A percentile compares a stretch with the other conserved stretches of the same genome.
phyloP scores from a whole-genome alignment of 768 basidiomycete genomes.

The Mrakia frigida region DNA sequence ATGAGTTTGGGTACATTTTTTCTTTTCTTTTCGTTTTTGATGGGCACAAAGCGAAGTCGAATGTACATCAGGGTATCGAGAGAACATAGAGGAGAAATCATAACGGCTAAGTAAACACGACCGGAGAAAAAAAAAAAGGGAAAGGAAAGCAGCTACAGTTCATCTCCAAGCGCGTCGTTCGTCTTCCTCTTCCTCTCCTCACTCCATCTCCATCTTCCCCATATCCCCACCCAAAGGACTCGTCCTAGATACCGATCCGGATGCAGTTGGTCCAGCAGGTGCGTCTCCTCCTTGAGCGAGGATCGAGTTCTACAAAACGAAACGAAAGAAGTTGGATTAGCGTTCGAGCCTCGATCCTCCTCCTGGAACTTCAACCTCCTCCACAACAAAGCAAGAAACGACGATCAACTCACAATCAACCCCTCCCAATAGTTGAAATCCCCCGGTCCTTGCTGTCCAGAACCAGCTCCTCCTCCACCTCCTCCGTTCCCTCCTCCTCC shows the following conservation, averaged over 20 bases:
- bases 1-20: too few relatives aligned
- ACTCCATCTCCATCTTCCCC: neutral
- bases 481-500: neutral
- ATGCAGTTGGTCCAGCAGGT: neutral
- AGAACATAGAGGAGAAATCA: too few relatives aligned
- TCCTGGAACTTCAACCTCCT: rapidly evolving
- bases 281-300: slow-evolving; percentile 25
- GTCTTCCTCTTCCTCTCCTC: neutral
- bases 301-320: slow-evolving; percentile 20
- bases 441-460: neutral
- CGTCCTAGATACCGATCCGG: neutral
- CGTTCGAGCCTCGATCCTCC: neutral
- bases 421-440: slow-evolving; percentile 24
- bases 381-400: too few relatives aligned
- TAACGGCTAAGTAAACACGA: too few relatives aligned
- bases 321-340: neutral
- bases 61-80: too few relatives aligned
- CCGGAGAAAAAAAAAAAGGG: too few relatives aligned
- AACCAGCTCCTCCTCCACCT: neutral
- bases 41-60: too few relatives aligned
- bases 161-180: too few relatives aligned
- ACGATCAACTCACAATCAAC: slow-evolving; percentile 12
- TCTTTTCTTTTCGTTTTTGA: too few relatives aligned
- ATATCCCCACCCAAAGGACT: neutral
- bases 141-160: too few relatives aligned